Percentiles rank a stretch among this genome's conserved stretches.
Conservation (phyloP, 139 green algal genomes). For the Picochlorum sp. region DNA sequence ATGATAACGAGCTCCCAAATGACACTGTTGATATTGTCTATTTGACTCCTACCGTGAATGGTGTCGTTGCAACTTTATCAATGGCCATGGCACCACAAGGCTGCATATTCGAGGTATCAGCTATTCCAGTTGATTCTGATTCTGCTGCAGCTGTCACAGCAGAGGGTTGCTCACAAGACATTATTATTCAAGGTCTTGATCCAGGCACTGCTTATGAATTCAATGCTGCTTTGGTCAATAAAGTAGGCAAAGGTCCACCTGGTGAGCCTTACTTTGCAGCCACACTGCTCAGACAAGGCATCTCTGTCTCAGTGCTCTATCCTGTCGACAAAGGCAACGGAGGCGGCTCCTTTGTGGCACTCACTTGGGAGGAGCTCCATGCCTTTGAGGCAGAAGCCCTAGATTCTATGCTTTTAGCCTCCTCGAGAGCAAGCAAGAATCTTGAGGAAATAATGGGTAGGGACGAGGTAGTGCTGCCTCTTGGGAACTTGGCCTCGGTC, state of each 20-base stretch:
- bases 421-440: no score
- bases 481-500: no score
- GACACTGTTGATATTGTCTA: neutral
- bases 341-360: neutral
- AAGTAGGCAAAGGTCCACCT: neutral
- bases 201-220: constrained; percentile 1
- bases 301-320: constrained; percentile 2
- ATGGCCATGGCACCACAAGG: neutral
- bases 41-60: neutral
- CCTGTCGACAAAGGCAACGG: neutral
- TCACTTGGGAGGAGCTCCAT: neutral
- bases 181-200: neutral
- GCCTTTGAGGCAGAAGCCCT: neutral
- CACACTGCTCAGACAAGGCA: constrained; percentile 1
- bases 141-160: neutral
- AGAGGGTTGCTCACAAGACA: neutral
- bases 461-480: no score
- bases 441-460: no score
- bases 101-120: neutral
- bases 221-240: neutral
- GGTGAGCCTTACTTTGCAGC: constrained; percentile 3
- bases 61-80: neutral
- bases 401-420: no score
- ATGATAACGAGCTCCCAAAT: neutral
- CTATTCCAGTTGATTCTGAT: neutral